phyloP scores from a whole-genome alignment of 345 rosid species.

The Noccaea bulbosa region DNA sequence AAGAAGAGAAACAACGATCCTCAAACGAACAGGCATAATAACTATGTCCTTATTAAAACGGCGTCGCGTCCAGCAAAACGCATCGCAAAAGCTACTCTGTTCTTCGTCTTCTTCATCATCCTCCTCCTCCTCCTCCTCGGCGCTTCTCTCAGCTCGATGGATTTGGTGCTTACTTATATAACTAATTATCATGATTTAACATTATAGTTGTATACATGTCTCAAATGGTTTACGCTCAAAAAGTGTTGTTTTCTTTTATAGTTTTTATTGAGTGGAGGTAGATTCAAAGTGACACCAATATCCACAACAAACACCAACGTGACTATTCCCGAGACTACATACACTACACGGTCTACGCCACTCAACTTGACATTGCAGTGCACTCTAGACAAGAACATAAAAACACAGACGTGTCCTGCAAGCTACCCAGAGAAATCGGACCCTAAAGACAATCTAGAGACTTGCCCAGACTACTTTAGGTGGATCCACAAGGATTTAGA shows the following conservation, averaged over 20 bases:
- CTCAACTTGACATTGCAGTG: constrained; percentile 41
- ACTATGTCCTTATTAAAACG: constrained; percentile 21
- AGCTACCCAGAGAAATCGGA: constrained; percentile 30
- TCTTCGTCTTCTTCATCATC: too few relatives aligned
- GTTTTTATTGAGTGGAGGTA: constrained; percentile 30
- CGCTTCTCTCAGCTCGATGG: constrained; percentile 40
- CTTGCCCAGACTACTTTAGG: constrained; percentile 68
- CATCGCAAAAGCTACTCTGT: constrained; percentile 40
- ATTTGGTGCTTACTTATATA: too few relatives aligned
- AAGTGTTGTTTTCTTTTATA: background rate
- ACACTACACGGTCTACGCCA: background rate
- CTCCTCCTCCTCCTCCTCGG: constrained; percentile 42
- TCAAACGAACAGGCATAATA: constrained; percentile 22
- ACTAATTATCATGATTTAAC: background rate
- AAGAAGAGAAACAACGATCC: constrained; percentile 32
- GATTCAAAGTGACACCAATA: constrained; percentile 21
- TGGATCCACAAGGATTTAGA: constrained; percentile 65
- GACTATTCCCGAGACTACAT: background rate
- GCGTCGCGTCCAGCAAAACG: constrained; percentile 29
- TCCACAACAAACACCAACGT: constrained; percentile 3
- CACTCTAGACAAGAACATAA: constrained; percentile 26
- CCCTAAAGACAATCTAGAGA: constrained; percentile 9
- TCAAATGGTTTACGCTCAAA: constrained; percentile 1
- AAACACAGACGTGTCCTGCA: constrained; percentile 40
- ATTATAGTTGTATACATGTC: background rate